Evolutionary conservation across 805 yeast genomes (phyloP).

Genomic region (Yarrowia osloensis): DNA sequence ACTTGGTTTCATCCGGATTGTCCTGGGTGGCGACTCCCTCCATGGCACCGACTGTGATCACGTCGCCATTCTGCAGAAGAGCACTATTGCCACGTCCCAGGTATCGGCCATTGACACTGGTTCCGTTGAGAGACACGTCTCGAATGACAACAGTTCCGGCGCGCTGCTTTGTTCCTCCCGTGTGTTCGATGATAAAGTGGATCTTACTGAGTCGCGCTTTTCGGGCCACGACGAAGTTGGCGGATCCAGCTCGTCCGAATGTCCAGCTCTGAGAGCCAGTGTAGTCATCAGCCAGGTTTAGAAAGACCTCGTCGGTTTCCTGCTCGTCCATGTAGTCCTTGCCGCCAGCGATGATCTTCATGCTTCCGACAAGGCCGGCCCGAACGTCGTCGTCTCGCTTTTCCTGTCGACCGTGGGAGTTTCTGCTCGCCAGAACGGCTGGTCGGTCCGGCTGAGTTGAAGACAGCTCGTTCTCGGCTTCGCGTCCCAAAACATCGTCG

Average conservation of each 20-base stretch:
- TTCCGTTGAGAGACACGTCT: constrained; percentile 90
- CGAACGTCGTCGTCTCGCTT: not conserved
- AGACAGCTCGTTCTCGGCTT: constrained; percentile 23
- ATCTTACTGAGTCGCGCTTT: constrained; percentile 13
- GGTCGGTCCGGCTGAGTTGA: constrained; percentile 23
- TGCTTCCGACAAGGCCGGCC: constrained; percentile 2
- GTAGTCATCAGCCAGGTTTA: not conserved
- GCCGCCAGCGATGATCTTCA: constrained; percentile 14
- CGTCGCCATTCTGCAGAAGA: constrained; percentile 88
- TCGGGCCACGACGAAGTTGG: constrained; percentile 5
- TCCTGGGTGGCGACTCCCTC: constrained; percentile 59
- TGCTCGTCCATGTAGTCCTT: constrained; percentile 6
- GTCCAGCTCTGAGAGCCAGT: constrained; percentile 25
- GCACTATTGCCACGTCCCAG: constrained; percentile 77
- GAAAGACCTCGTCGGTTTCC: not conserved
- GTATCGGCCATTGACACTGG: constrained; percentile 74
- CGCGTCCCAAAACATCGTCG: constrained; percentile 28
- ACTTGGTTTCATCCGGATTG: constrained; percentile 53
- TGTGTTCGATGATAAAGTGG: constrained; percentile 9
- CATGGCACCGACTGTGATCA: constrained; percentile 74
- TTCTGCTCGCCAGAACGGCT: constrained; percentile 8
- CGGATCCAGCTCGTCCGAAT: constrained; percentile 13
- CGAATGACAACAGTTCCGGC: constrained; percentile 52
- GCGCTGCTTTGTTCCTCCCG: constrained; percentile 12
- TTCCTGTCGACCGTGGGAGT: constrained; percentile 1